Conservation (phyloP, 768 basidiomycete species). For the Termitomyces sp. region DNA sequence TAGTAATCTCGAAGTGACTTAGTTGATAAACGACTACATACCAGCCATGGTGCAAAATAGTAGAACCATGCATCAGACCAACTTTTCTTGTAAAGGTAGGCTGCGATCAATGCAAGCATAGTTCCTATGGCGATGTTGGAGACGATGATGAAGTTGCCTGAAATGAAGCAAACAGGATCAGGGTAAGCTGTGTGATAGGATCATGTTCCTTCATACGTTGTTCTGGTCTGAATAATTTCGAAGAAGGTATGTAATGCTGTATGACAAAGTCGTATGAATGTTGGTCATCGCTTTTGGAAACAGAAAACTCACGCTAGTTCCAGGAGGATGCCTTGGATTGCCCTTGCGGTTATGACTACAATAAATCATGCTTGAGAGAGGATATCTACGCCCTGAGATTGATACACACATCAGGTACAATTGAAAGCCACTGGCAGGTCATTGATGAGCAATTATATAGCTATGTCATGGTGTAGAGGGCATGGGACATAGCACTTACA, state of each 20-base stretch:
- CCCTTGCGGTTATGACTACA: slow-evolving; percentile 41
- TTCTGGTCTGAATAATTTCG: slow-evolving; percentile 40
- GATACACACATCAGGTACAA: slow-evolving; percentile 37
- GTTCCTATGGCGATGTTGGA: slow-evolving; percentile 38
- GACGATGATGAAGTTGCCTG: slow-evolving; percentile 32
- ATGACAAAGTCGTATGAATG: not conserved
- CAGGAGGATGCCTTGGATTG: slow-evolving; percentile 39
- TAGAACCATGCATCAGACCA: slow-evolving; percentile 31
- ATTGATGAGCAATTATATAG: slow-evolving; percentile 2
- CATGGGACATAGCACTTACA: slow-evolving; percentile 27
- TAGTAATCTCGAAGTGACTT: not conserved
- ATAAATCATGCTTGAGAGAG: slow-evolving; percentile 6
- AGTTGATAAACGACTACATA: slow-evolving; percentile 16
- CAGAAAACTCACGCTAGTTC: slow-evolving; percentile 36
- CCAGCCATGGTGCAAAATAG: slow-evolving; percentile 50
- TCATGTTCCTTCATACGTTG: slow-evolving; percentile 30
- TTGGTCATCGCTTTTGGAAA: slow-evolving; percentile 2
- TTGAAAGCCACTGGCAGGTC: slow-evolving; percentile 34
- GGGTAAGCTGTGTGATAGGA: not conserved
- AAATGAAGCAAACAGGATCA: not conserved
- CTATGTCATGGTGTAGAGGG: not conserved
- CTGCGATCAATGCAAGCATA: slow-evolving; percentile 33
- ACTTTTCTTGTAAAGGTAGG: slow-evolving; percentile 26
- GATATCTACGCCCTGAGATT: not conserved
- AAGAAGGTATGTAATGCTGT: slow-evolving; percentile 41